A percentile compares a stretch with the other conserved stretches of the same genome.
Conservation (phyloP, 495 filamentous ascomycete species). For the Annulohypoxylon bovei region DNA sequence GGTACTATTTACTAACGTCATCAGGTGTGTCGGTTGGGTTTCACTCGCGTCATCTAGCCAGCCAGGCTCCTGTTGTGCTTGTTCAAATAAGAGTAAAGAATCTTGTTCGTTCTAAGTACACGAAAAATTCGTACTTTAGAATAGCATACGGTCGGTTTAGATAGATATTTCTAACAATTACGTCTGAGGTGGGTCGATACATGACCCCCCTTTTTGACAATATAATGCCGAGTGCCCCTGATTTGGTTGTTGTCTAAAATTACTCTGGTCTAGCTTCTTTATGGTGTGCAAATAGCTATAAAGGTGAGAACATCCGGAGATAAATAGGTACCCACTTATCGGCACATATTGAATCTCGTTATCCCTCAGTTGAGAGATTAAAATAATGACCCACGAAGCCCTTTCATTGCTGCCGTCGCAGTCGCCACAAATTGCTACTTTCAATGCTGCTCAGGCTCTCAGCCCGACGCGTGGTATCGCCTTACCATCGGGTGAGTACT, state of each 20-base stretch:
- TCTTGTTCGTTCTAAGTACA: background rate
- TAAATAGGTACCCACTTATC: background rate
- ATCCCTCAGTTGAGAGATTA: background rate
- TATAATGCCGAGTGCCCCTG: background rate
- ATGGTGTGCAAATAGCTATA: background rate
- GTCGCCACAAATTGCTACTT: background rate
- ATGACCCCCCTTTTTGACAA: background rate
- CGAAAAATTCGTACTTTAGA: constrained; percentile 1
- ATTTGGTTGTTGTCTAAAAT: background rate
- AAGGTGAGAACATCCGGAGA: background rate
- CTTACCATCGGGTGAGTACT: constrained; percentile 35
- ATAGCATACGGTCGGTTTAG: background rate
- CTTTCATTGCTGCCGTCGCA: background rate
- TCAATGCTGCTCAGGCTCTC: background rate
- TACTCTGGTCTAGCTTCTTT: background rate
- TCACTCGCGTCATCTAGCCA: background rate
- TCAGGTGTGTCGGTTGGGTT: background rate
- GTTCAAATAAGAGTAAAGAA: background rate
- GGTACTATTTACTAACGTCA: background rate
- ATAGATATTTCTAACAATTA: background rate
- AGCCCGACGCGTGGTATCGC: background rate
- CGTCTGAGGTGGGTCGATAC: background rate
- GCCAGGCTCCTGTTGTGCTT: background rate
- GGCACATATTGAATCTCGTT: background rate
- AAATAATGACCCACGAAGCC: background rate